Evolutionary conservation across 179 eudicot genomes (phyloP), one percentile per base, ranked within the genome.

Genomic region (Amaranthus tricolor): DNA sequence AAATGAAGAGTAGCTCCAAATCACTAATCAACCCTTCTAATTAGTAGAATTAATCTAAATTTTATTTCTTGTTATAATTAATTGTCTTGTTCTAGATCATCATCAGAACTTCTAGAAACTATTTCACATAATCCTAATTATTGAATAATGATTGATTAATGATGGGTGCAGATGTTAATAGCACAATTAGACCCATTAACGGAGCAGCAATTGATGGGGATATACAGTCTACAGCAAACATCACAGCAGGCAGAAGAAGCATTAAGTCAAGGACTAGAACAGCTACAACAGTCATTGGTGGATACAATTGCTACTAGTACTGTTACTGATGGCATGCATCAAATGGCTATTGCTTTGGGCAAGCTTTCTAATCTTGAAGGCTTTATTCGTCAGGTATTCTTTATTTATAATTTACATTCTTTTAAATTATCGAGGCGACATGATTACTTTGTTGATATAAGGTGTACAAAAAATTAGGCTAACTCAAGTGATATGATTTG

Each of bases 161-260:
- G 19, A 52, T 48, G 71, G 24, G 58, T 70, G 47, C 84, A 90
- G 98, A 90, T 89, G 92, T 71, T 95, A 75, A 86, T 79, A 51
- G 75, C 81, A 19, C 99, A 95, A 71, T 68, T 95, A 66, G 98
- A 93, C 78, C 97, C 90, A 7, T 80, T 95, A 67, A 93, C 98
- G 0, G 95, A 95, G 84, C 97, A 95, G 73, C 99, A 95, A 75
- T n/a, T 93, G 0, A 80, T 91, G 87, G 99, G 96, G 31, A 95
- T 95, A 74, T 89, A 80, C 83, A 86, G 89, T 80, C 87, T 95
- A 62, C 99, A 93, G 62, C 97, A 91, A 15, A 86, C 97, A 0
- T 89, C 97, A 11, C 97, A 95, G 58, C 98, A 95, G 75, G 97
- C 98, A 0, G 99, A 95, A 80, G 99, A 95, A 73, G 99, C 99